phyloP scores from a whole-genome alignment of 352 stramenopile species.

The Phytophthora pisi region DNA sequence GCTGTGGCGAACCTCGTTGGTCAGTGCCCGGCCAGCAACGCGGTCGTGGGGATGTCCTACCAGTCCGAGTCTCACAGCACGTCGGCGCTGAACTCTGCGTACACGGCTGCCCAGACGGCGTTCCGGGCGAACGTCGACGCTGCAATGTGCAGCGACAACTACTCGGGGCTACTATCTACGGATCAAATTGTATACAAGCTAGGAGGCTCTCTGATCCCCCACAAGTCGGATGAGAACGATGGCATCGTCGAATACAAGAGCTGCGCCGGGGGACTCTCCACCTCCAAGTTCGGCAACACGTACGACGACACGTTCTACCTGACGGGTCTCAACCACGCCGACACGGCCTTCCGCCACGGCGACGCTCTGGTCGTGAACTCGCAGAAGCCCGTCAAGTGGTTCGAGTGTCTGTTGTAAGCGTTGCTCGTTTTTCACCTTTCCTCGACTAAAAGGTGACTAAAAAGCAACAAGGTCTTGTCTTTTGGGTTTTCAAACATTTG shows the following conservation, averaged over 20 bases:
- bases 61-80: conserved; percentile 24
- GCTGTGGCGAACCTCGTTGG: conserved; percentile 34
- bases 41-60: conserved; percentile 26
- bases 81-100: conserved; percentile 19
- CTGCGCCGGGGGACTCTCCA: conserved; percentile 30
- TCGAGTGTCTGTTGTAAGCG: conserved; percentile 33
- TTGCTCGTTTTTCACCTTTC: neutral
- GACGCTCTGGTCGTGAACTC: conserved; percentile 39
- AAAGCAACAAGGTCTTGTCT: neutral
- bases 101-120: conserved; percentile 23
- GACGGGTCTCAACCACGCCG: conserved; percentile 42
- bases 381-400: conserved; percentile 45
- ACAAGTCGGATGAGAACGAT: conserved; percentile 37
- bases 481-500: neutral
- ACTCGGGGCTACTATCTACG: conserved; percentile 35
- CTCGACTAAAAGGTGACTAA: neutral
- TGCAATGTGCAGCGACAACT: conserved; percentile 40
- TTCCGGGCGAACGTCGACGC: conserved; percentile 35
- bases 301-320: conserved; percentile 37
- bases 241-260: conserved; percentile 44
- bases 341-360: conserved; percentile 44
- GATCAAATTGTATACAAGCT: conserved; percentile 27
- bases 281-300: conserved; percentile 31
- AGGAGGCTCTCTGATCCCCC: conserved; percentile 24
- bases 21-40: conserved; percentile 30